Evolutionary conservation across 768 basidiomycete genomes (phyloP), one percentile per base, ranked within the genome.

Genomic region (Kwoniella shandongensis): DNA sequence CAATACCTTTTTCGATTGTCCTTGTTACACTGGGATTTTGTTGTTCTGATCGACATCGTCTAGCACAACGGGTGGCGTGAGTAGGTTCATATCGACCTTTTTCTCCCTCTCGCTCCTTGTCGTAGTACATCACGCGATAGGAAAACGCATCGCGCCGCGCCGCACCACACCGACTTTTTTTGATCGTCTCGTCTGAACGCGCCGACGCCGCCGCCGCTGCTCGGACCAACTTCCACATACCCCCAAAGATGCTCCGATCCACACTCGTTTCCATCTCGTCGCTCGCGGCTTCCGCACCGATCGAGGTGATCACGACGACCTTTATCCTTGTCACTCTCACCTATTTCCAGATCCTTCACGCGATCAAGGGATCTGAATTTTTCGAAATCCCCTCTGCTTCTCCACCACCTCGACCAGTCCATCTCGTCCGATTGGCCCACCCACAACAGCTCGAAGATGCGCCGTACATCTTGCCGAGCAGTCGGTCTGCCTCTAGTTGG

Each of bases 321-420:
- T 89, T 86, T 76, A 84, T 92, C 69, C 76, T 93, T 58, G 88
- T 88, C 20, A 98, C 96, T 0, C 83, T 98, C 49, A 88, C 90
- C 44, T 98, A 98, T 77, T 96, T 98, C 76, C 91, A 94, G 70
- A 82, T 96, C 65, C 83, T 99, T 59, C 84, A 84, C 54, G 88
- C 88, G 50, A 88, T 98, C 72, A 92, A 93, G 69, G 86, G 91
- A 69, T 90, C 88, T 0, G 82, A 88, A 49, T 77, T 78, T 44
- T 69, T 69, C 52, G 58, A 67, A 13, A 53, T 67, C 41, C 70
- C 70, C 20, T 55, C 54, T 17, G 23, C 62, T 23, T 49, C 64
- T 10, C 57, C 66, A 39, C 54, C 63, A 39, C 50, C 69, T 5
- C 39, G 61, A 48, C 66, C 72, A 2, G 44, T 68, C 15, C 68